These are phyloP conservation scores for Ministeria vibrans DNA, from an alignment of 78 protist species.

Conservation along the genomic window DNA sequence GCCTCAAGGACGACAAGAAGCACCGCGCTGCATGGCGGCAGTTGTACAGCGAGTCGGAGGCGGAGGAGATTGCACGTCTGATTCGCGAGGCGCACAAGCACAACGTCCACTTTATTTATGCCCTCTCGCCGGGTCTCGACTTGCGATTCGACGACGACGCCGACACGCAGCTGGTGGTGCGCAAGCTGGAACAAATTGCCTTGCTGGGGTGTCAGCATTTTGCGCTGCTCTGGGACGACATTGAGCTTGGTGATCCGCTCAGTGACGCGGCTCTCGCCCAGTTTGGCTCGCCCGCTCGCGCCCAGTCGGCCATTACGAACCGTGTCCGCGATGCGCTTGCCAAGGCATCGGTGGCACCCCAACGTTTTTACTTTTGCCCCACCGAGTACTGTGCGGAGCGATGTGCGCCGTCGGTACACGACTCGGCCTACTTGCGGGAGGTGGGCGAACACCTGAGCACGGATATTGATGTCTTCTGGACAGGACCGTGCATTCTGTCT, in stretches of 20 bases:
- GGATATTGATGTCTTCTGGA: slow-evolving; percentile 1
- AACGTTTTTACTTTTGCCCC: background rate
- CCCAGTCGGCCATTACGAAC: background rate
- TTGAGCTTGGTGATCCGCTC: background rate
- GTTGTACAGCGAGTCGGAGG: background rate
- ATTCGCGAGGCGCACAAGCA: background rate
- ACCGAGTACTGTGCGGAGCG: slow-evolving; percentile 7
- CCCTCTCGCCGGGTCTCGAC: slow-evolving; percentile 14
- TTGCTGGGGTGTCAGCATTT: background rate
- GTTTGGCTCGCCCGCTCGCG: background rate
- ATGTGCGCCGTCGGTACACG: background rate
- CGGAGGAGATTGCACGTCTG: background rate
- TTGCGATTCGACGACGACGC: background rate
- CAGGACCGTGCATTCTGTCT: background rate
- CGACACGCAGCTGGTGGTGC: background rate
- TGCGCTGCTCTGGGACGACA: slow-evolving; percentile 10
- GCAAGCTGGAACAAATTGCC: background rate
- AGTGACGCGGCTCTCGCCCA: background rate
- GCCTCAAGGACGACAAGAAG: slow-evolving; percentile 19
- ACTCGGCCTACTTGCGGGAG: background rate
- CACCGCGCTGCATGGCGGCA: slow-evolving; percentile 7
- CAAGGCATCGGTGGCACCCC: background rate
- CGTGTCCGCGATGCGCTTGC: no score
- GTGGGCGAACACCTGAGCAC: background rate
- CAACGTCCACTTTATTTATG: background rate